These are phyloP conservation scores for Saposhnikovia divaricata DNA, from an alignment of 129 eudicot genomes.

Conservation along the genomic window DNA sequence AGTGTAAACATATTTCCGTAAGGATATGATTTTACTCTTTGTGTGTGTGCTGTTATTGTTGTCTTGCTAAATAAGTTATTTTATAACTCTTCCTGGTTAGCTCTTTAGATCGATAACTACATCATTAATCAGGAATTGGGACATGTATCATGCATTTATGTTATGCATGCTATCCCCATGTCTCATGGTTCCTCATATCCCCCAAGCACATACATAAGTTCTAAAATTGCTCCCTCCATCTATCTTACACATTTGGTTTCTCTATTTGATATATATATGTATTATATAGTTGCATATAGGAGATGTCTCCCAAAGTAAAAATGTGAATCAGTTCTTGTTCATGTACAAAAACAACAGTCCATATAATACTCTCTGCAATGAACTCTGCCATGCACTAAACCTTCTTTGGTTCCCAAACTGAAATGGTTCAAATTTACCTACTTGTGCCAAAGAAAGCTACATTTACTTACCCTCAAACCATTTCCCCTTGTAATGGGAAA, in stretches of 20 bases:
- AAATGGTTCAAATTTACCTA: too few species aligned
- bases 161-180: background rate
- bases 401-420: too few species aligned
- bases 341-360: too few species aligned
- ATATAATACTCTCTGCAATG: too few species aligned
- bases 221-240: background rate
- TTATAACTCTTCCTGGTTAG: background rate
- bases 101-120: background rate
- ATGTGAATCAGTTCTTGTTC: too few species aligned
- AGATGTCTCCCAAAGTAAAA: background rate
- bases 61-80: too few species aligned
- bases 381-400: background rate
- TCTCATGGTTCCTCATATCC: background rate
- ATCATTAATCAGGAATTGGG: background rate
- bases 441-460: background rate
- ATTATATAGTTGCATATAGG: too few species aligned
- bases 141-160: background rate
- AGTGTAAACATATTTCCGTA: background rate
- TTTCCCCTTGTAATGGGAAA: background rate
- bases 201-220: background rate
- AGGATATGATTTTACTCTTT: background rate
- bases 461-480: background rate
- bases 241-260: background rate
- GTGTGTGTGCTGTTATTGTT: too few species aligned
- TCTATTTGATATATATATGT: background rate